Evolutionary conservation across 2,329 filamentous ascomycete genomes (phyloP).

Genomic region (Claviceps purpurea): DNA sequence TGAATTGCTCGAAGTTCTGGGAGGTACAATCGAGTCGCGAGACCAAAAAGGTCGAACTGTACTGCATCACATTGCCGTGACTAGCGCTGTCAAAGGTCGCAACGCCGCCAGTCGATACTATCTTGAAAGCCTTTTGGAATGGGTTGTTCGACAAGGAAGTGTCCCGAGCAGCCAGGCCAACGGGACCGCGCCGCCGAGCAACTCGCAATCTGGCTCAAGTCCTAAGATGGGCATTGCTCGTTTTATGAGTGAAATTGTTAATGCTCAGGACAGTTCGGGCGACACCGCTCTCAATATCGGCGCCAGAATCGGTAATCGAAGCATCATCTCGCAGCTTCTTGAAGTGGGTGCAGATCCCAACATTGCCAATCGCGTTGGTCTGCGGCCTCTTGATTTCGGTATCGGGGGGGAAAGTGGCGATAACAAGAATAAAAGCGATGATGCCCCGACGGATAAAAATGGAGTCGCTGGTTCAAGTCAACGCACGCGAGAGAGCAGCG

Average conservation of each 20-base stretch:
- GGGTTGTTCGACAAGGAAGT: conserved; percentile 77
- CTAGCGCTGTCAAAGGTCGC: conserved; percentile 87
- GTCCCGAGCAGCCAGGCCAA: conserved; percentile 39
- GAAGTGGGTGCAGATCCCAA: conserved; percentile 92
- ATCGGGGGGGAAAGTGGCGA: conserved; percentile 55
- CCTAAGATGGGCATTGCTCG: conserved; percentile 75
- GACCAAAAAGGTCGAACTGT: conserved; percentile 86
- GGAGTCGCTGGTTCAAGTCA: conserved; percentile 33
- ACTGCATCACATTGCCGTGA: conserved; percentile 89
- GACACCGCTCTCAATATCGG: conserved; percentile 93
- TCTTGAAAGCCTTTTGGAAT: conserved; percentile 84
- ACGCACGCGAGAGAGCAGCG: conserved; percentile 57
- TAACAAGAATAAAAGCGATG: conserved; percentile 29
- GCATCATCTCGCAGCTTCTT: conserved; percentile 90
- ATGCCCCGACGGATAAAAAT: conserved; percentile 29
- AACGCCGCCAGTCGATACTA: conserved; percentile 91
- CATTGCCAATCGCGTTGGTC: conserved; percentile 78
- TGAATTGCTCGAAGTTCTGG: conserved; percentile 76
- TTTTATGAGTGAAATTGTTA: conserved; percentile 96
- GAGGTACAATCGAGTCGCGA: conserved; percentile 77
- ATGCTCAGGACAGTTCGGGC: conserved; percentile 82
- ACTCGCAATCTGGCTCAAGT: conserved; percentile 25
- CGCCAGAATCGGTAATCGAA: conserved; percentile 80
- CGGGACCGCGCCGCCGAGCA: conserved; percentile 20
- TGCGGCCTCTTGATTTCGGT: conserved; percentile 87